Evolutionary conservation across 1,284 basidiomycete genomes (phyloP), one percentile per base, ranked within the genome.

Genomic region (Malassezia equina): DNA sequence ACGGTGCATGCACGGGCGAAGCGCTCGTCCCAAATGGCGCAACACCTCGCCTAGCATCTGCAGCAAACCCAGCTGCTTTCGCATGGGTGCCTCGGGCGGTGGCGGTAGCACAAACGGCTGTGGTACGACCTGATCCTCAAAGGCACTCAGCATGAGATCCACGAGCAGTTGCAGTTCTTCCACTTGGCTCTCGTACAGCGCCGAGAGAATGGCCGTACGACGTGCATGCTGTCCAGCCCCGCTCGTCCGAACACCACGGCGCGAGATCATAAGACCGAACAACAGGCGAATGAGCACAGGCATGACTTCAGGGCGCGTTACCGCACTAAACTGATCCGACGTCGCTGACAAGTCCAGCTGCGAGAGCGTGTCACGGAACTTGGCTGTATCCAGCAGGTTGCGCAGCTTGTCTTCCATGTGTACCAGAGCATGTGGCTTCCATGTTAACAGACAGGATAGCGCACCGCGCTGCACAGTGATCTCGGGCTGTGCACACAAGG

Each of bases 221-320:
- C 88, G 80, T 36, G 67, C 61, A 19, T 55, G 47, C 41, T 69
- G 67, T 51, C 89, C 86, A 0, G 80, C 81, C n/a, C 78, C 78
- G 45, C 76, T 82, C 1, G 76, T 70, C 13, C 80, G 77, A 8
- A 85, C 81, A 1, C 88, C 86, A 54, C 82, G 82, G 59, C 81
- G 83, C 67, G 91, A 88, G 41, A 89, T 80, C 84, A 96, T 87
- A 59, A 88, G 76, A 3, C 94, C 94, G 75, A 86, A 99, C 4
- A 95, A 79, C 0, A 98, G 70, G 15, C 90, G 81, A 17, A 89
- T 81, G 47, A 86, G 73, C 7, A 86, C 78, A 25, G 84, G 82
- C n/a, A 95, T 80, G 8, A 90, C 78, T 63, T 84, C 83, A 1
- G 71, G 69, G 27, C 91, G 81, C 62, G 87, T 83, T 1, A 78